Evolutionary conservation across 2,329 filamentous ascomycete genomes (phyloP).

Genomic region (Fusarium oligoseptatum): DNA sequence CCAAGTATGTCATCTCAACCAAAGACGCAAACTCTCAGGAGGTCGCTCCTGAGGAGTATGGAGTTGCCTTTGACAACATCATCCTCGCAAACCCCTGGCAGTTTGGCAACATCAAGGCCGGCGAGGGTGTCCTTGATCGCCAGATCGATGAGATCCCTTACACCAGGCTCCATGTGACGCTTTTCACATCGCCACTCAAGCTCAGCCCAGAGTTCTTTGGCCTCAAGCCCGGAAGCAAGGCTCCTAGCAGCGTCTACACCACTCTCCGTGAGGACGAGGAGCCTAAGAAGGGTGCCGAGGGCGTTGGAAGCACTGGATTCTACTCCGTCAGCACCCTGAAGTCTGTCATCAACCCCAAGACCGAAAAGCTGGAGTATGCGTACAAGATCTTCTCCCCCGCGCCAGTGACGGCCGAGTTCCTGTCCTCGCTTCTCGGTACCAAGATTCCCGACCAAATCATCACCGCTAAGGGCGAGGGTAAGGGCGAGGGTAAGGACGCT

Average conservation of each 20-base stretch:
- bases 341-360: conserved; percentile 71
- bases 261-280: conserved; percentile 76
- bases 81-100: conserved; percentile 88
- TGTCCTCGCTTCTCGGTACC: conserved; percentile 65
- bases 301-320: conserved; percentile 81
- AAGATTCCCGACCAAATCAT: conserved; percentile 60
- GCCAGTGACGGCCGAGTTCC: conserved; percentile 64
- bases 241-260: conserved; percentile 84
- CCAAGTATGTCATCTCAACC: conserved; percentile 63
- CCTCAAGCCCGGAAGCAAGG: conserved; percentile 65
- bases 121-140: conserved; percentile 75
- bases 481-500: conserved; percentile 52
- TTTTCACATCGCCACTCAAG: conserved; percentile 83
- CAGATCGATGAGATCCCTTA: conserved; percentile 86
- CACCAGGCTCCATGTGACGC: conserved; percentile 86
- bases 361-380: conserved; percentile 65
- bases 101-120: conserved; percentile 76
- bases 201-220: conserved; percentile 82
- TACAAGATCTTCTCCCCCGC: conserved; percentile 76
- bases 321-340: conserved; percentile 86
- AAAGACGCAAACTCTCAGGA: conserved; percentile 40
- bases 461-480: conserved; percentile 46
- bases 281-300: conserved; percentile 63
- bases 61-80: conserved; percentile 79
- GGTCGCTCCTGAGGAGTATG: conserved; percentile 55